A percentile compares a stretch with the other conserved stretches of the same genome.
phyloP scores from a whole-genome alignment of 23 red algal genomes.

The Gracilaria gracilis region DNA sequence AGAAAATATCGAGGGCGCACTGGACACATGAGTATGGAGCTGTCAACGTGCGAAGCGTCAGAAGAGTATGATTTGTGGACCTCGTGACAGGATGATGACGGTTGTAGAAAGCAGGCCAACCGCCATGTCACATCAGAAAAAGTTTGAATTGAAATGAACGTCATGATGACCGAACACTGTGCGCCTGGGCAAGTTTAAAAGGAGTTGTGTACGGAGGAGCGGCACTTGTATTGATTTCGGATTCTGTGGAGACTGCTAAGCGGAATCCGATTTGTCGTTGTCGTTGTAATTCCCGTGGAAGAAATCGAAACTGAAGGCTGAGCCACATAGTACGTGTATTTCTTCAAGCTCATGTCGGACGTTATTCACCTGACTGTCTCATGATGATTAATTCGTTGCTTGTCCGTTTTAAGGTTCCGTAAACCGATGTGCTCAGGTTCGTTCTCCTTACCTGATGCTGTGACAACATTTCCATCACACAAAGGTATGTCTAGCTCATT shows the following conservation, averaged over 20 bases:
- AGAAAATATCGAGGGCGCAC: background rate
- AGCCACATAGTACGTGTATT: background rate
- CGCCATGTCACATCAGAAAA: slow-evolving; percentile 4
- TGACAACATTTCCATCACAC: background rate
- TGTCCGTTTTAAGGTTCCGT: background rate
- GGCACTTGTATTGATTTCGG: background rate
- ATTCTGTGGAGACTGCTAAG: background rate
- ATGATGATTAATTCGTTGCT: background rate
- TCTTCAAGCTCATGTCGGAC: background rate
- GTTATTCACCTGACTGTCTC: background rate
- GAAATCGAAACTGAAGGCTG: background rate
- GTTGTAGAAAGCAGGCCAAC: background rate
- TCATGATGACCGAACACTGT: background rate
- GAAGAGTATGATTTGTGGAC: background rate
- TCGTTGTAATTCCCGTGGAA: background rate
- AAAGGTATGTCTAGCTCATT: background rate
- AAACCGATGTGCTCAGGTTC: background rate
- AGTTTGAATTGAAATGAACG: background rate
- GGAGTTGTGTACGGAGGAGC: background rate
- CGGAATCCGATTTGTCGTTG: background rate
- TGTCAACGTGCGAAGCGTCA: background rate
- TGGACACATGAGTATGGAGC: background rate
- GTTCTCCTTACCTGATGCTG: background rate
- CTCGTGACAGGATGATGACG: background rate
- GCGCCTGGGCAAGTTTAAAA: background rate